These are phyloP conservation scores for Mimosa pudica DNA, from an alignment of 306 rosid genomes.

Conservation along the genomic window DNA sequence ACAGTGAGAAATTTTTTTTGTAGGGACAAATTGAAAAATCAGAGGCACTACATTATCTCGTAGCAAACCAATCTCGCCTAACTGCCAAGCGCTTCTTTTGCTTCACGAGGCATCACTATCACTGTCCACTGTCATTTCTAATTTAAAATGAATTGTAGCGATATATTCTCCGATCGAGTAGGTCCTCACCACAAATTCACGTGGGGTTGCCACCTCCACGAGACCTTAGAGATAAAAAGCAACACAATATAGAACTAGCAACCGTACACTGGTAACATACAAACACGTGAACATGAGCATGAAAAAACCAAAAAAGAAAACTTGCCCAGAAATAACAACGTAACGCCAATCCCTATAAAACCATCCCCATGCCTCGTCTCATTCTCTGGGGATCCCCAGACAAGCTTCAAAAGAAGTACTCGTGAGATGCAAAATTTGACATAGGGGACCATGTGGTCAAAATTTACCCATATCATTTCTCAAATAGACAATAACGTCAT, in stretches of 20 bases:
- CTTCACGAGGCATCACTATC: not conserved
- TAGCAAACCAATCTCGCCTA: not conserved
- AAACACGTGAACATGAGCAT: constrained; percentile 16
- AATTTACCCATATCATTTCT: constrained; percentile 27
- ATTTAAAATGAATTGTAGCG: constrained; percentile 5
- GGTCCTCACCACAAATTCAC: not conserved
- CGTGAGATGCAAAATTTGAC: constrained; percentile 25
- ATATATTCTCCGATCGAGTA: not conserved
- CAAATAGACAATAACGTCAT: constrained; percentile 32
- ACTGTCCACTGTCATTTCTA: not conserved
- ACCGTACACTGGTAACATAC: constrained; percentile 7
- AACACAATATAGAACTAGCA: not conserved
- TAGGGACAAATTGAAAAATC: not conserved
- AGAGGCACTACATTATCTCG: not conserved
- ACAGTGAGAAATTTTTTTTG: too few relatives aligned
- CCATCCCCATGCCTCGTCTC: constrained; percentile 13
- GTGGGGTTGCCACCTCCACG: constrained; percentile 13
- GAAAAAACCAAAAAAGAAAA: not conserved
- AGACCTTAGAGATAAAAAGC: not conserved
- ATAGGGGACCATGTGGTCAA: constrained; percentile 33
- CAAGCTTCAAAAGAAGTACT: constrained; percentile 5
- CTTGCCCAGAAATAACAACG: constrained; percentile 1
- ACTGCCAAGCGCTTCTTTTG: not conserved
- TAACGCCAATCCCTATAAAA: not conserved
- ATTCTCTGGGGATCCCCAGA: constrained; percentile 23